A percentile compares a stretch with the other conserved stretches of the same genome.
Conservation (phyloP, 2,329 filamentous ascomycete species). For the Colletotrichum chlorophyti region DNA sequence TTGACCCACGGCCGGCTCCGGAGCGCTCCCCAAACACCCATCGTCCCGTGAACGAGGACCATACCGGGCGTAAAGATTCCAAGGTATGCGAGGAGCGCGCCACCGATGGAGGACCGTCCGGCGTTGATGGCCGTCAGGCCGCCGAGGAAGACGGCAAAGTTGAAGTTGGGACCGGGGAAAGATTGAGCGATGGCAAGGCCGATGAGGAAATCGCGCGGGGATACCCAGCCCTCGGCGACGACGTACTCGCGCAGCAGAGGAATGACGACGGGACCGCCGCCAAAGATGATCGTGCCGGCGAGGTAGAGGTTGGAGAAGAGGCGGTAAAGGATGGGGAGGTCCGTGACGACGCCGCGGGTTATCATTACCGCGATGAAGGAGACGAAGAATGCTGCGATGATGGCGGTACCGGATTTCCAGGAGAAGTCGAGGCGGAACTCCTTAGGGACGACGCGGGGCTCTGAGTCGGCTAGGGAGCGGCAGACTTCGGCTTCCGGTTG, state of each 20-base stretch:
- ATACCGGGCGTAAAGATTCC: slow-evolving; percentile 56
- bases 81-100: slow-evolving; percentile 55
- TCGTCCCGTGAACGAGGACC: slow-evolving; percentile 48
- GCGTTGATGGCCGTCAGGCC: slow-evolving; percentile 50
- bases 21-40: slow-evolving; percentile 58
- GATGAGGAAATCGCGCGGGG: slow-evolving; percentile 69
- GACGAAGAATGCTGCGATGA: slow-evolving; percentile 53
- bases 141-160: slow-evolving; percentile 64
- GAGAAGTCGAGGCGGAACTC: slow-evolving; percentile 40
- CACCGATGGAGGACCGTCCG: slow-evolving; percentile 44
- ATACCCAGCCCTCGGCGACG: slow-evolving; percentile 70
- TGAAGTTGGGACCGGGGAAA: slow-evolving; percentile 55
- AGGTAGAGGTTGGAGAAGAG: slow-evolving; percentile 74
- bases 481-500: neutral
- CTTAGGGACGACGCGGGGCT: slow-evolving; percentile 36
- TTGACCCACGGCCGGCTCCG: slow-evolving; percentile 49
- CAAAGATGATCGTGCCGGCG: slow-evolving; percentile 68
- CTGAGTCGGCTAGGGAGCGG: slow-evolving; percentile 27
- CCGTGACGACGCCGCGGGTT: slow-evolving; percentile 44
- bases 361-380: slow-evolving; percentile 62
- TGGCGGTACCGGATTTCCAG: slow-evolving; percentile 43
- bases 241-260: slow-evolving; percentile 62
- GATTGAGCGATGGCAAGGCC: slow-evolving; percentile 72
- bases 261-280: slow-evolving; percentile 65
- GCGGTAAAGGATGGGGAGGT: slow-evolving; percentile 52